Conservation (phyloP, 2,329 filamentous ascomycete genomes). For the Fusarium albidum region DNA sequence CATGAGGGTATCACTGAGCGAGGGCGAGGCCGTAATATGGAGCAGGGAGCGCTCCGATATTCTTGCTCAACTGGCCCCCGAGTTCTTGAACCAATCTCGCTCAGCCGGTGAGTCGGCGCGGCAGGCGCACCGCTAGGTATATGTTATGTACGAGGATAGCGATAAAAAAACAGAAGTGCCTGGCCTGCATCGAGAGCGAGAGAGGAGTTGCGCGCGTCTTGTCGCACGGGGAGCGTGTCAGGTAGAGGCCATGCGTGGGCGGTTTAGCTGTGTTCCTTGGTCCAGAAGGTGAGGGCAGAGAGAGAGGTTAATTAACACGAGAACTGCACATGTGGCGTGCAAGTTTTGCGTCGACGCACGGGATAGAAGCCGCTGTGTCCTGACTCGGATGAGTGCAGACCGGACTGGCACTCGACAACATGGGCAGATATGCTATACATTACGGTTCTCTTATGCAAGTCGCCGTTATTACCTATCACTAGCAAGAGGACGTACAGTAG, state of each 20-base stretch:
- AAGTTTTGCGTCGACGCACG: not conserved
- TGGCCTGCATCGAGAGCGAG: conserved; percentile 7
- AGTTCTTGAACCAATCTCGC: conserved; percentile 22
- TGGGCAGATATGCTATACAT: conserved; percentile 23
- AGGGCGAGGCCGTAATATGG: conserved; percentile 9
- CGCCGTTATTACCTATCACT: no score
- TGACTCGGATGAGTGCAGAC: conserved; percentile 5
- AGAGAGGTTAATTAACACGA: conserved; percentile 8
- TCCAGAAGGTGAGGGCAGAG: not conserved
- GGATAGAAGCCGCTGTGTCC: not conserved
- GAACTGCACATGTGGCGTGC: conserved; percentile 1
- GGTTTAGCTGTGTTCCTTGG: not conserved
- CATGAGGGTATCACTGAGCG: conserved; percentile 24
- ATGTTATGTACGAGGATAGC: conserved; percentile 9
- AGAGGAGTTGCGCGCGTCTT: conserved; percentile 18
- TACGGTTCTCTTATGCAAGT: conserved; percentile 21
- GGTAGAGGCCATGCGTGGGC: conserved; percentile 19
- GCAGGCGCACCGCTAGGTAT: no score
- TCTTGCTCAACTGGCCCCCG: conserved; percentile 6
- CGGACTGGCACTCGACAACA: not conserved
- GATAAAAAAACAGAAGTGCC: conserved; percentile 3
- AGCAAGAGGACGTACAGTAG: not conserved
- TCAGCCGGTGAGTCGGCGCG: conserved; percentile 20
- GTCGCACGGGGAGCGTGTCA: conserved; percentile 27
- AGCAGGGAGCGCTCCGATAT: conserved; percentile 6